A percentile compares a stretch with the other conserved stretches of the same genome.
Conservation (phyloP, 2,329 filamentous ascomycete species). For the Fusarium sulawesiense region DNA sequence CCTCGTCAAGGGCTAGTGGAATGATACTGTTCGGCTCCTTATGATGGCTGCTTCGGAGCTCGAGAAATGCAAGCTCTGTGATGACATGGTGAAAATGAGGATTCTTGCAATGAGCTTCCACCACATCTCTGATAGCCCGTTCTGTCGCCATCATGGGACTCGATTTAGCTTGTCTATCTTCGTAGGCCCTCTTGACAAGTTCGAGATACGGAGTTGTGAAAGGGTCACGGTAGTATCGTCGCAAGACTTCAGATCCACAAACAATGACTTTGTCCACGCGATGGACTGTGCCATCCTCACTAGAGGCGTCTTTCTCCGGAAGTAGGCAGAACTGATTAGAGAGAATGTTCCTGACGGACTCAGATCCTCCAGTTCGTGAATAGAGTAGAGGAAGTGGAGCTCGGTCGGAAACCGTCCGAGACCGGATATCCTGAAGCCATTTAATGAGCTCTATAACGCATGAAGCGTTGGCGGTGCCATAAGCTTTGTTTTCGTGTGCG, state of each 20-base stretch:
- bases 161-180: too few species aligned
- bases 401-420: not conserved
- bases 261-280: not conserved
- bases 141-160: rapidly evolving
- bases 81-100: not conserved
- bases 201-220: not conserved
- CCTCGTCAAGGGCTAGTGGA: not conserved
- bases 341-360: not conserved
- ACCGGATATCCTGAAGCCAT: not conserved
- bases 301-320: not conserved
- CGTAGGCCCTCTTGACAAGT: not conserved
- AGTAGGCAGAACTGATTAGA: not conserved
- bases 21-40: not conserved
- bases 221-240: not conserved
- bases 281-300: not conserved
- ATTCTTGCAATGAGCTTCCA: not conserved
- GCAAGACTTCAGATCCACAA: not conserved
- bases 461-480: not conserved
- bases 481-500: not conserved
- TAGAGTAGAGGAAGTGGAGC: not conserved
- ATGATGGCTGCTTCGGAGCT: not conserved
- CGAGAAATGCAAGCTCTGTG: not conserved
- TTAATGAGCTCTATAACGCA: not conserved
- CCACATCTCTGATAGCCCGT: not conserved
- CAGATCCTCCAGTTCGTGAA: not conserved